Percentiles rank a stretch among this genome's conserved stretches.
Evolutionary conservation across 1,284 basidiomycete species (phyloP).

Genomic region (Inonotus obliquus): DNA sequence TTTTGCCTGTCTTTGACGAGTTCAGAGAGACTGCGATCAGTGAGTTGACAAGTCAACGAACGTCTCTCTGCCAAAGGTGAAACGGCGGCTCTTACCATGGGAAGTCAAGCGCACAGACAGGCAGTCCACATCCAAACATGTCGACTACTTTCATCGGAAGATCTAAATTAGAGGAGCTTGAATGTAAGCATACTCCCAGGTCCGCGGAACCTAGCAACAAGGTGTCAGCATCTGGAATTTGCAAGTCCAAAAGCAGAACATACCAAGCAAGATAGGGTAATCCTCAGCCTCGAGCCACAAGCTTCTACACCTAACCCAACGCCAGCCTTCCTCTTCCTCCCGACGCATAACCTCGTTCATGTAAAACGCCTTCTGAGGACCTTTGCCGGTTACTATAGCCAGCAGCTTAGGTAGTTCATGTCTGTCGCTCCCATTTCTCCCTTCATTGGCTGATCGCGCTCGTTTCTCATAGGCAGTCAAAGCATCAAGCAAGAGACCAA

Average conservation of each 20-base stretch:
- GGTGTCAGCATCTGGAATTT: slow-evolving; percentile 3
- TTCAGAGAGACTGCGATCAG: slow-evolving; percentile 65
- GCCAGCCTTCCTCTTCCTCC: slow-evolving; percentile 61
- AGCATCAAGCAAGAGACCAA: slow-evolving; percentile 76
- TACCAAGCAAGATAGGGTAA: slow-evolving; percentile 82
- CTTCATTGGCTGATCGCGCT: slow-evolving; percentile 37
- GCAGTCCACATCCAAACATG: slow-evolving; percentile 96
- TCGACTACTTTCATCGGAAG: slow-evolving; percentile 99
- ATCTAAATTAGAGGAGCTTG: slow-evolving; percentile 87
- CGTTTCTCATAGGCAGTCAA: slow-evolving; percentile 63
- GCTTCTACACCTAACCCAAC: slow-evolving; percentile 78
- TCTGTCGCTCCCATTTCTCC: slow-evolving; percentile 17
- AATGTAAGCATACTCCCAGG: slow-evolving; percentile 88
- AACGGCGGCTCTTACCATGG: slow-evolving; percentile 52
- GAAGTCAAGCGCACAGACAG: slow-evolving; percentile 90
- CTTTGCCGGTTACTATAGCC: slow-evolving; percentile 91
- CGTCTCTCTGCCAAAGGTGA: neutral
- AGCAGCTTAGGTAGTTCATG: slow-evolving; percentile 65
- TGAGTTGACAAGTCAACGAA: slow-evolving; percentile 11
- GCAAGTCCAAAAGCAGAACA: slow-evolving; percentile 21
- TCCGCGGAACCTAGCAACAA: slow-evolving; percentile 74
- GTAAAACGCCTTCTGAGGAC: slow-evolving; percentile 71
- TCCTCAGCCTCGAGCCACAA: slow-evolving; percentile 86
- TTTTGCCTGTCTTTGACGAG: slow-evolving; percentile 83
- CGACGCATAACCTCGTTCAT: slow-evolving; percentile 56